Conservation (phyloP, 2,329 filamentous ascomycete genomes). For the Ophiognomonia clavigignenti-juglandacearum region DNA sequence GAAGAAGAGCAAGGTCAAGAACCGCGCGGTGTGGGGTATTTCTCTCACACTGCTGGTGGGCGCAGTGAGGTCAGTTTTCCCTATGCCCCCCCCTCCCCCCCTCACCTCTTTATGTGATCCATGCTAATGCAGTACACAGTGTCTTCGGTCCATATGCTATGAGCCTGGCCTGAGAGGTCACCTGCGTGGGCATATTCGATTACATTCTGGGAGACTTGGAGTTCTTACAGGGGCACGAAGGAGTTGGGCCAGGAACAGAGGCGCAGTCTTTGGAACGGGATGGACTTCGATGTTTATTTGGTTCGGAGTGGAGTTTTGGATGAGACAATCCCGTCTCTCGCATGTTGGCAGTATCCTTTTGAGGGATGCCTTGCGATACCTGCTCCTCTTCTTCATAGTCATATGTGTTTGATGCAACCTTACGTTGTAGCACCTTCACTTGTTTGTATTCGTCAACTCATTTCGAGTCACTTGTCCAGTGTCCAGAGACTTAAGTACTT, state of each 20-base stretch:
- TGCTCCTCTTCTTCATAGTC: not conserved
- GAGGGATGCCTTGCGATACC: not conserved
- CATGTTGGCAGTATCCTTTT: not conserved
- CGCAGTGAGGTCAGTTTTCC: conserved; percentile 78
- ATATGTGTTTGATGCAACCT: not conserved
- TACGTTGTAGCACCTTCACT: conserved; percentile 1
- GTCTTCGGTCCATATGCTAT: conserved; percentile 48
- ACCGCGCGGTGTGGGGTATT: conserved; percentile 78
- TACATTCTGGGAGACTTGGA: not conserved
- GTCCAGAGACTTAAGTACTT: too few species aligned
- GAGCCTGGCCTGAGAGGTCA: conserved; percentile 41
- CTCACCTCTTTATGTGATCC: not conserved
- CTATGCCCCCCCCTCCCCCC: not conserved
- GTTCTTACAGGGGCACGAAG: not conserved
- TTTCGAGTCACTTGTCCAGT: too few species aligned
- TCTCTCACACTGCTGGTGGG: conserved; percentile 83
- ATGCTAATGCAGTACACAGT: conserved; percentile 23
- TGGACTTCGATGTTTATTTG: conserved; percentile 8
- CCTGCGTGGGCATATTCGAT: not conserved
- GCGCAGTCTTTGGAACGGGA: conserved; percentile 1
- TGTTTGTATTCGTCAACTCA: conserved; percentile 4
- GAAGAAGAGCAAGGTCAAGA: conserved; percentile 80
- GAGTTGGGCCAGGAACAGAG: conserved; percentile 8
- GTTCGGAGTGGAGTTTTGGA: conserved; percentile 15
- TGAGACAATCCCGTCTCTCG: conserved; percentile 3